A percentile compares a stretch with the other conserved stretches of the same genome.
These are phyloP conservation scores for Gossypium arboreum DNA, from an alignment of 345 rosid genomes.

Conservation along the genomic window DNA sequence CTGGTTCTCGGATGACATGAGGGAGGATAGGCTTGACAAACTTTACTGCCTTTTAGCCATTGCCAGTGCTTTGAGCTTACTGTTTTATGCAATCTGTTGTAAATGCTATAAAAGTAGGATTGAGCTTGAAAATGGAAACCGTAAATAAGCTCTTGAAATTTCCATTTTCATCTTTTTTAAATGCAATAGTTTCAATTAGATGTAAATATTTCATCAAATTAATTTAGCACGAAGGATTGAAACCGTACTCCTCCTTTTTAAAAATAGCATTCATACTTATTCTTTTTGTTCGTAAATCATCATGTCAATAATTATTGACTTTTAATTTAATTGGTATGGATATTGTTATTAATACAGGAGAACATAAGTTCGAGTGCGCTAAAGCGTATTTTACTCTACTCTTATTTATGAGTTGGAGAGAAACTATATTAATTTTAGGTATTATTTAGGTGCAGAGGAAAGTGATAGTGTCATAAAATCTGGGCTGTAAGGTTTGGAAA, in stretches of 20 bases:
- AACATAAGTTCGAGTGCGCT: rapidly evolving
- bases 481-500: too few relatives aligned
- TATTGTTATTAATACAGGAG: too few relatives aligned
- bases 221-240: too few relatives aligned
- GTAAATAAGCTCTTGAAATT: constrained; percentile 14
- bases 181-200: not conserved
- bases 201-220: constrained; percentile 8
- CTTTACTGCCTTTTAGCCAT: constrained; percentile 75
- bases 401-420: rapidly evolving
- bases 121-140: constrained; percentile 28
- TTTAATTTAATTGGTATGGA: too few relatives aligned
- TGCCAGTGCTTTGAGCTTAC: constrained; percentile 53
- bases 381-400: rapidly evolving
- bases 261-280: too few relatives aligned
- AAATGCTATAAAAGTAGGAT: constrained; percentile 38
- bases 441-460: too few relatives aligned
- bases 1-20: constrained; percentile 95
- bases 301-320: too few relatives aligned
- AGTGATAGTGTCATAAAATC: too few relatives aligned
- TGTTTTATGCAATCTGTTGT: constrained; percentile 55
- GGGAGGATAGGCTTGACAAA: constrained; percentile 64
- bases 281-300: too few relatives aligned
- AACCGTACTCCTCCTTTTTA: too few relatives aligned
- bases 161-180: not conserved
- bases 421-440: rapidly evolving